Conservation (phyloP, 345 rosid species). For the Boechera divaricarpa region DNA sequence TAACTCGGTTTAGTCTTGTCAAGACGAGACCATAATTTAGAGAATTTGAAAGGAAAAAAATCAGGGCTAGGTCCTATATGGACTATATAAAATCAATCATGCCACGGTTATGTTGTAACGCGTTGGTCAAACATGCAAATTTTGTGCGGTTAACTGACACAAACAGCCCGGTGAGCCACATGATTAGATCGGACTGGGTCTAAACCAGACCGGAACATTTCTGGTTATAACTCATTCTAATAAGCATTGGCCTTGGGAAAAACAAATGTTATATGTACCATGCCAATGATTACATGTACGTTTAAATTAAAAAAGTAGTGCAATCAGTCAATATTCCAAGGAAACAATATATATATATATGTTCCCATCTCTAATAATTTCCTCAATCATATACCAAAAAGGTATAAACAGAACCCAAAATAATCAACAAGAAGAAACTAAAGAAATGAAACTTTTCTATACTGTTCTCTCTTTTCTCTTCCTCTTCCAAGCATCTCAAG, state of each 20-base stretch:
- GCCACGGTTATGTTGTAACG: not conserved
- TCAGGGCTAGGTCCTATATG: not conserved
- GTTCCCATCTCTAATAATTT: slow-evolving; percentile 16
- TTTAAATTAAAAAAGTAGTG: not conserved
- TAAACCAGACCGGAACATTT: not conserved
- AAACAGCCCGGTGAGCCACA: not conserved
- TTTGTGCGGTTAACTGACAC: not conserved
- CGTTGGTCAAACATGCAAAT: not conserved
- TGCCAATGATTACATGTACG: not conserved
- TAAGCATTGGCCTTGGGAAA: not conserved
- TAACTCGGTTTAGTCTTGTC: not conserved
- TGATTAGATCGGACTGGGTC: not conserved
- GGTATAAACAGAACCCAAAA: not conserved
- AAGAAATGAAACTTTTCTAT: slow-evolving; percentile 38
- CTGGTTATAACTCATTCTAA: not conserved
- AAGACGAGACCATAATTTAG: not conserved
- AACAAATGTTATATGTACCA: not conserved
- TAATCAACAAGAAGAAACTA: not conserved
- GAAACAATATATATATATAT: not conserved
- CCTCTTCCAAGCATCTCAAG: slow-evolving; percentile 37
- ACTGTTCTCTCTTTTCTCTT: slow-evolving; percentile 45
- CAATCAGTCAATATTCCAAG: not conserved
- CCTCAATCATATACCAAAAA: not conserved
- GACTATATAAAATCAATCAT: not conserved
- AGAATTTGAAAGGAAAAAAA: too few relatives aligned